These are phyloP conservation scores for Arabis hirsuta DNA, from an alignment of 345 rosid species.

Conservation along the genomic window DNA sequence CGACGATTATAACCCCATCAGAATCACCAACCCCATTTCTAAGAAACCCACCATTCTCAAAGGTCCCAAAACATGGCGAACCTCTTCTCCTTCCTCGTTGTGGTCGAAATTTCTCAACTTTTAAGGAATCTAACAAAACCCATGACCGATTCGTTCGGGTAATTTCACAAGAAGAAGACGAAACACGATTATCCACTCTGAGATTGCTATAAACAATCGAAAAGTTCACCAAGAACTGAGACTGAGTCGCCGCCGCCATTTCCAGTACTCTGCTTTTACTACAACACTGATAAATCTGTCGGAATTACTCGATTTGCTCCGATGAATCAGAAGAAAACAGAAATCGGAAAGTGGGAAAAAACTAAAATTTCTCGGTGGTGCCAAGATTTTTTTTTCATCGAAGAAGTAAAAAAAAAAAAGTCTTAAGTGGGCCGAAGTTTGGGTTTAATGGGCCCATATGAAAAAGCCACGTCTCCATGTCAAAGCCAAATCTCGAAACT, in stretches of 20 bases:
- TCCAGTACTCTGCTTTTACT: too few relatives aligned
- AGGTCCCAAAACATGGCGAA: constrained; percentile 39
- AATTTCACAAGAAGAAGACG: constrained; percentile 22
- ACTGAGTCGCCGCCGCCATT: constrained; percentile 35
- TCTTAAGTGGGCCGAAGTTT: too few relatives aligned
- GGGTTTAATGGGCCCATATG: too few relatives aligned
- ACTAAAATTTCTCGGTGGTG: too few relatives aligned
- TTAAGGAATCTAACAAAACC: constrained; percentile 34
- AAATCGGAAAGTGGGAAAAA: background rate
- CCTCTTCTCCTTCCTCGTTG: constrained; percentile 25
- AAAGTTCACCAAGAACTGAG: constrained; percentile 8
- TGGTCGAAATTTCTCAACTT: constrained; percentile 31
- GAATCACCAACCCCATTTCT: constrained; percentile 49
- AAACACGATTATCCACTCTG: constrained; percentile 27
- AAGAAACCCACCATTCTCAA: constrained; percentile 41
- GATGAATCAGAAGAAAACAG: background rate
- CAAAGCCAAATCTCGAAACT: background rate
- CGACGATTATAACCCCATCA: constrained; percentile 86
- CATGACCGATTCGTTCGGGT: constrained; percentile 31
- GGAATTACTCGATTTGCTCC: background rate
- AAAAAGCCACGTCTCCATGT: constrained; percentile 25
- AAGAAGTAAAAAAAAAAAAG: too few relatives aligned
- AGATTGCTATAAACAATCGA: background rate
- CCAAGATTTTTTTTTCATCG: too few relatives aligned
- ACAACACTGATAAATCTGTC: background rate